phyloP scores from a whole-genome alignment of 2,329 filamentous ascomycete species.

The Elsinoe ampelina region DNA sequence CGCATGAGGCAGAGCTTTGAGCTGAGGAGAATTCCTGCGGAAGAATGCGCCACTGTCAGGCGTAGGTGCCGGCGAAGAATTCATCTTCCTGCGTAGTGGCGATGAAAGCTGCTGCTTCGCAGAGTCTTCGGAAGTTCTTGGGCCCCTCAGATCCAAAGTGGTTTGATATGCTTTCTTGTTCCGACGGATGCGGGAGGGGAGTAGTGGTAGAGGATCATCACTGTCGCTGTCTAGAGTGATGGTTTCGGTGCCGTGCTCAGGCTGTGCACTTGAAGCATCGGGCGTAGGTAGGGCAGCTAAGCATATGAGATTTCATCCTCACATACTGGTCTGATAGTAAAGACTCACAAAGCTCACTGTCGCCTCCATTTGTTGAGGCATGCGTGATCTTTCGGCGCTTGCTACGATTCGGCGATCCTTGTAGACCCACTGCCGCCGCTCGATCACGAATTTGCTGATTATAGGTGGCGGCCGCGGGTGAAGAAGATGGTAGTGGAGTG shows the following conservation, averaged over 20 bases:
- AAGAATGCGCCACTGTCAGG: conserved; percentile 12
- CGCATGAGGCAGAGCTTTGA: not conserved
- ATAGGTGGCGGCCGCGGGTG: conserved; percentile 28
- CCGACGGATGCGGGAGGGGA: not conserved
- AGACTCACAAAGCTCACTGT: not conserved
- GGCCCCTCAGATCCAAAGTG: not conserved
- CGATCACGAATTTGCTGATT: conserved; percentile 26
- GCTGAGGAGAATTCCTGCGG: not conserved
- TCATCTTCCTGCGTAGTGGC: not conserved
- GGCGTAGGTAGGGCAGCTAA: conserved; percentile 20
- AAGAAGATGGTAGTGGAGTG: conserved; percentile 33
- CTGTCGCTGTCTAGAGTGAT: conserved; percentile 19
- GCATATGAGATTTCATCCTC: not conserved
- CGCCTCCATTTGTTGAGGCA: not conserved
- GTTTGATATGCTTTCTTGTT: conserved; percentile 1
- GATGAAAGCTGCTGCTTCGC: not conserved
- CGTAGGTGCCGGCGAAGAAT: not conserved
- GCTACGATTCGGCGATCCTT: conserved; percentile 20
- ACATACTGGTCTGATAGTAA: too few relatives aligned
- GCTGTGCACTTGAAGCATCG: conserved; percentile 18
- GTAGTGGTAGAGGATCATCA: conserved; percentile 14
- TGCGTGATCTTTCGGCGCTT: conserved; percentile 22
- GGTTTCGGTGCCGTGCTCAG: conserved; percentile 12
- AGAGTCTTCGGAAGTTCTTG: not conserved
- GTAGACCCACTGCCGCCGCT: conserved; percentile 27